Evolutionary conservation across 2,329 filamentous ascomycete species (phyloP).

Genomic region (Zasmidium angulare): DNA sequence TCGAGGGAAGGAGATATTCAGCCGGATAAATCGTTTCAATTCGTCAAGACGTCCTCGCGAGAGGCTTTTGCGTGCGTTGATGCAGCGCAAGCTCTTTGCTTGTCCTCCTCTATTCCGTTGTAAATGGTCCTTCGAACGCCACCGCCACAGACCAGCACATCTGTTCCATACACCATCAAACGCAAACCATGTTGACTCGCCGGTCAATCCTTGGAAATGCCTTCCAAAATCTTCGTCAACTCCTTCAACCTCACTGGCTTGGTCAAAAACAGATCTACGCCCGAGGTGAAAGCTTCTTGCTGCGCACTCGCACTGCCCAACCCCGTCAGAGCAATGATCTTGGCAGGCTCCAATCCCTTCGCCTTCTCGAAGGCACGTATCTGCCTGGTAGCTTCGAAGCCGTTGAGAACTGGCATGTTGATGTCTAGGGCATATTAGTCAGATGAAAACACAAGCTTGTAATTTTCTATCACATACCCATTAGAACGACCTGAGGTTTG

Average conservation of each 20-base stretch:
- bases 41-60: too few species aligned
- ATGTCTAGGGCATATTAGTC: constrained; percentile 28
- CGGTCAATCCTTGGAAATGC: constrained; percentile 6
- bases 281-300: constrained; percentile 32
- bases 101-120: too few species aligned
- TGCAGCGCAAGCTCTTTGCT: too few species aligned
- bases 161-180: too few species aligned
- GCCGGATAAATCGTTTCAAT: too few species aligned
- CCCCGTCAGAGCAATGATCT: constrained; percentile 35
- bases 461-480: constrained; percentile 31
- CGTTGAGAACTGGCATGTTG: constrained; percentile 35
- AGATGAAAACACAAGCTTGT: neutral
- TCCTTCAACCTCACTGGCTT: constrained; percentile 31
- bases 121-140: too few species aligned
- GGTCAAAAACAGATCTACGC: constrained; percentile 35
- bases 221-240: constrained; percentile 23
- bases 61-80: too few species aligned
- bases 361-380: constrained; percentile 34
- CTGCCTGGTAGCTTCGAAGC: constrained; percentile 35
- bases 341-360: constrained; percentile 24
- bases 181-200: too few species aligned
- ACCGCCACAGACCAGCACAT: too few species aligned
- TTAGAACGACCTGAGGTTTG: constrained; percentile 36
- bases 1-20: too few species aligned
- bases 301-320: constrained; percentile 31